A percentile compares a stretch with the other conserved stretches of the same genome.
phyloP scores from a whole-genome alignment of 768 basidiomycete genomes.

The Termitomyces sp. region DNA sequence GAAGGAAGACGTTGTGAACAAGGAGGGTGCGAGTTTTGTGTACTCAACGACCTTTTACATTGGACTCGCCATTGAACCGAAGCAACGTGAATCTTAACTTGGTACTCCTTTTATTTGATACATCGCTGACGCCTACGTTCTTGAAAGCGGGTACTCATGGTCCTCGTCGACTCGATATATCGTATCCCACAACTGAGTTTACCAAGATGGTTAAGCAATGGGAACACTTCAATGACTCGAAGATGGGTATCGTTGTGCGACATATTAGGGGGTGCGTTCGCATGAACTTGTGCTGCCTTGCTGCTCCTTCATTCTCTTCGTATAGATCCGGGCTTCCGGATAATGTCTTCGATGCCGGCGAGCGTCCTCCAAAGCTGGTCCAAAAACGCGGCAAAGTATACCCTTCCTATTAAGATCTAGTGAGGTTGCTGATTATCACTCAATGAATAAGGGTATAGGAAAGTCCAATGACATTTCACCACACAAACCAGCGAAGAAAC shows the following conservation, averaged over 20 bases:
- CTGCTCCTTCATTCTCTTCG: neutral
- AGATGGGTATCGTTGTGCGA: constrained; percentile 92
- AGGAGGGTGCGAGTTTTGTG: constrained; percentile 73
- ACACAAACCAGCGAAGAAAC: constrained; percentile 76
- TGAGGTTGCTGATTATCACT: constrained; percentile 6
- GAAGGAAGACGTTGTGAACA: constrained; percentile 71
- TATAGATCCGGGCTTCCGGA: constrained; percentile 71
- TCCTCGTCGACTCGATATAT: constrained; percentile 87
- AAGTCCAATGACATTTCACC: constrained; percentile 59
- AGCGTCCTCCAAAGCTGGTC: constrained; percentile 64
- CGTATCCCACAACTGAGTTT: constrained; percentile 95
- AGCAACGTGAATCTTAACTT: constrained; percentile 58
- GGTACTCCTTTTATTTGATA: constrained; percentile 8
- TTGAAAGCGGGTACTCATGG: constrained; percentile 67
- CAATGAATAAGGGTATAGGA: constrained; percentile 43
- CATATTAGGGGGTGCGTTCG: constrained; percentile 82
- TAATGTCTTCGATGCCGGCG: constrained; percentile 75
- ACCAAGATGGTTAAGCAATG: constrained; percentile 90
- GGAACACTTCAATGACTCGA: constrained; percentile 89
- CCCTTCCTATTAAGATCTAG: neutral
- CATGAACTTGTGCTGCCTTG: neutral
- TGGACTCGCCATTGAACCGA: constrained; percentile 87
- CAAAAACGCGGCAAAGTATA: constrained; percentile 74
- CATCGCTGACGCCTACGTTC: constrained; percentile 1
- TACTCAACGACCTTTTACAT: constrained; percentile 98